Conservation (phyloP, 2,329 filamentous ascomycete species). For the Exophiala dermatitidis region DNA sequence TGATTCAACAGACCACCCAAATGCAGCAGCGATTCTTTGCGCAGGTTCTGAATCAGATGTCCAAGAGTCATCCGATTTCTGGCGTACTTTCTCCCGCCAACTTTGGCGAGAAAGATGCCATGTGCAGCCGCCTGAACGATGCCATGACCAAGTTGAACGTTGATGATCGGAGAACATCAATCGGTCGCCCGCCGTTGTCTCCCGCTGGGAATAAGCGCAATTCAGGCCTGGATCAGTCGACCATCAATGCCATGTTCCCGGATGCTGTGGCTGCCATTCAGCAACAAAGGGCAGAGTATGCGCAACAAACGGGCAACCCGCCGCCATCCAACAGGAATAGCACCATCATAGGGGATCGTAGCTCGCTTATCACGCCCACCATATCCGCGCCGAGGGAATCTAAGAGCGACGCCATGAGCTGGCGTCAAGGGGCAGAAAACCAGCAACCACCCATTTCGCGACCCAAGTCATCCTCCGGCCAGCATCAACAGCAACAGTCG, state of each 20-base stretch:
- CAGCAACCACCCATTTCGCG: conserved; percentile 49
- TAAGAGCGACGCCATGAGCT: conserved; percentile 55
- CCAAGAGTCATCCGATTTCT: conserved; percentile 95
- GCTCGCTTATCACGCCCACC: conserved; percentile 65
- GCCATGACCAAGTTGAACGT: conserved; percentile 93
- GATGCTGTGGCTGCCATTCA: conserved; percentile 96
- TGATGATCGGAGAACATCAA: conserved; percentile 77
- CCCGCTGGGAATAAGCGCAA: conserved; percentile 73
- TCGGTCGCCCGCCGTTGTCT: conserved; percentile 71
- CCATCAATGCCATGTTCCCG: conserved; percentile 98
- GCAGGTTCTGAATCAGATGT: conserved; percentile 97
- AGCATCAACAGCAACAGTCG: conserved; percentile 53
- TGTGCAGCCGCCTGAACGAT: conserved; percentile 92
- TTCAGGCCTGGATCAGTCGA: conserved; percentile 85
- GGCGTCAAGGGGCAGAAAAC: conserved; percentile 53
- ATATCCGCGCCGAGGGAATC: conserved; percentile 62
- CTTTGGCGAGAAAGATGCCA: conserved; percentile 91
- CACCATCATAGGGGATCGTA: conserved; percentile 66
- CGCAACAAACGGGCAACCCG: conserved; percentile 83
- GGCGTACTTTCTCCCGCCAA: conserved; percentile 88
- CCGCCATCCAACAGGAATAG: conserved; percentile 93
- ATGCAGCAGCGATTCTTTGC: conserved; percentile 99
- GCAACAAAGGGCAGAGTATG: conserved; percentile 95
- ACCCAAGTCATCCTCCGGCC: conserved; percentile 72
- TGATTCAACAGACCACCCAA: conserved; percentile 96